Percentiles rank a stretch among this genome's conserved stretches.
Conservation (phyloP, 1,284 basidiomycete genomes). For the Agroathelia rolfsii region DNA sequence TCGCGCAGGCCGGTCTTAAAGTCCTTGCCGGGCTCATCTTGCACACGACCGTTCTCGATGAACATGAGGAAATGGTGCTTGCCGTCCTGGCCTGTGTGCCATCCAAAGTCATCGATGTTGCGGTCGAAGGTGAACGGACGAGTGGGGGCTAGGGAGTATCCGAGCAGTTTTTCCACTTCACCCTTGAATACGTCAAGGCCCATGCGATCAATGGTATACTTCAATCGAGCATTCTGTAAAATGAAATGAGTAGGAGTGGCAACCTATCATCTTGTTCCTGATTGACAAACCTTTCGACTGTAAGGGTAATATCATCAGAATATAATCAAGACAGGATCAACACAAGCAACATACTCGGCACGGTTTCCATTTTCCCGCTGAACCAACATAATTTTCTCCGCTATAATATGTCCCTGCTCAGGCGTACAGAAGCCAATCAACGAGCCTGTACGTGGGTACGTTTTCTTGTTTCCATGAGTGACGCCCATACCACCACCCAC, state of each 20-base stretch:
- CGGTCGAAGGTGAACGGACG: conserved; percentile 77
- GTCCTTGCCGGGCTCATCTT: conserved; percentile 82
- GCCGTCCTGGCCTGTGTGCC: conserved; percentile 83
- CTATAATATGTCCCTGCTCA: conserved; percentile 80
- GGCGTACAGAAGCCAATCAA: conserved; percentile 89
- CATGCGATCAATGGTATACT: conserved; percentile 97
- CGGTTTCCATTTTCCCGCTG: conserved; percentile 97
- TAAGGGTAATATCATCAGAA: conserved; percentile 8
- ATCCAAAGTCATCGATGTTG: conserved; percentile 93
- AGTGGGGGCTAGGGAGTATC: conserved; percentile 67
- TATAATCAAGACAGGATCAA: conserved; percentile 3
- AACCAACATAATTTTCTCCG: conserved; percentile 88
- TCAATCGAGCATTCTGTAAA: conserved; percentile 78
- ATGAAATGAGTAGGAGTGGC: conserved; percentile 10
- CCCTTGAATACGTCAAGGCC: conserved; percentile 78
- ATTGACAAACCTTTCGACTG: conserved; percentile 51
- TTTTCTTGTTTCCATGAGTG: conserved; percentile 98
- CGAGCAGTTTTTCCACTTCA: conserved; percentile 86
- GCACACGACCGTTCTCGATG: conserved; percentile 95
- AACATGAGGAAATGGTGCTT: conserved; percentile 90
- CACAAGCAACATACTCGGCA: conserved; percentile 51
- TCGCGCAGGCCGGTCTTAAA: conserved; percentile 93
- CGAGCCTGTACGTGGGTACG: conserved; percentile 86
- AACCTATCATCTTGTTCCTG: too few relatives aligned
- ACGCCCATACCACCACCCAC: conserved; percentile 98